Evolutionary conservation across 2,329 filamentous ascomycete species (phyloP).

Genomic region (Gremmenia infestans): DNA sequence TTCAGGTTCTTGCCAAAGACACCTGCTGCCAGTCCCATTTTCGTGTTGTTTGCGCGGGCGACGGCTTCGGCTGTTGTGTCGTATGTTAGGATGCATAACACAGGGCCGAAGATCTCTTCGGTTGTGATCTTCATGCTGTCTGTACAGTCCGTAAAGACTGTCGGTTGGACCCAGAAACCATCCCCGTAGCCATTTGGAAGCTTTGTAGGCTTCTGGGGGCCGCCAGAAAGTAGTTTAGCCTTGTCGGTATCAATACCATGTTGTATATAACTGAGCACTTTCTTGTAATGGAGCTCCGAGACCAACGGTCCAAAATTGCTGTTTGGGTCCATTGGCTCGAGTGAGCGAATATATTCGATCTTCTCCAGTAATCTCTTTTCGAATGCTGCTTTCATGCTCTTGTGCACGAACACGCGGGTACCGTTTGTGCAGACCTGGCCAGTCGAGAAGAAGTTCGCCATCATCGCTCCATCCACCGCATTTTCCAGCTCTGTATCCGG

Average conservation of each 20-base stretch:
- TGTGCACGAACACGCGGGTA: constrained; percentile 78
- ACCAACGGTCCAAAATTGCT: constrained; percentile 86
- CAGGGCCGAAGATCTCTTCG: constrained; percentile 87
- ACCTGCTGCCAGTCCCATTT: constrained; percentile 75
- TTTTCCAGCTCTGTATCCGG: constrained; percentile 73
- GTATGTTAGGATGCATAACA: constrained; percentile 77
- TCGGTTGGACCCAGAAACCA: constrained; percentile 83
- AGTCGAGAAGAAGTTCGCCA: constrained; percentile 88
- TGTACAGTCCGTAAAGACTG: constrained; percentile 80
- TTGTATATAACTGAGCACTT: constrained; percentile 71
- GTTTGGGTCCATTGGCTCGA: constrained; percentile 62
- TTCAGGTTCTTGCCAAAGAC: constrained; percentile 77
- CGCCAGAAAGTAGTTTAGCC: constrained; percentile 70
- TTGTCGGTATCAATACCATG: constrained; percentile 70
- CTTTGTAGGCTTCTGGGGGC: constrained; percentile 47
- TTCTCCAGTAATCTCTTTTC: constrained; percentile 66
- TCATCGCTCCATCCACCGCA: constrained; percentile 87
- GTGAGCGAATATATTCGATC: constrained; percentile 64
- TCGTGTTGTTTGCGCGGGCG: constrained; percentile 67
- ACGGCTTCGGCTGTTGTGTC: constrained; percentile 65
- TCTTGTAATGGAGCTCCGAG: constrained; percentile 67
- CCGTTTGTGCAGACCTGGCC: constrained; percentile 94
- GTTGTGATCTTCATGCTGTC: constrained; percentile 74
- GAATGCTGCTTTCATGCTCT: constrained; percentile 59
- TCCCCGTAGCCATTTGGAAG: constrained; percentile 36